Base-by-base conservation (phyloP, 1,284 basidiomycete genomes). In the Takashimella tepidaria region DNA sequence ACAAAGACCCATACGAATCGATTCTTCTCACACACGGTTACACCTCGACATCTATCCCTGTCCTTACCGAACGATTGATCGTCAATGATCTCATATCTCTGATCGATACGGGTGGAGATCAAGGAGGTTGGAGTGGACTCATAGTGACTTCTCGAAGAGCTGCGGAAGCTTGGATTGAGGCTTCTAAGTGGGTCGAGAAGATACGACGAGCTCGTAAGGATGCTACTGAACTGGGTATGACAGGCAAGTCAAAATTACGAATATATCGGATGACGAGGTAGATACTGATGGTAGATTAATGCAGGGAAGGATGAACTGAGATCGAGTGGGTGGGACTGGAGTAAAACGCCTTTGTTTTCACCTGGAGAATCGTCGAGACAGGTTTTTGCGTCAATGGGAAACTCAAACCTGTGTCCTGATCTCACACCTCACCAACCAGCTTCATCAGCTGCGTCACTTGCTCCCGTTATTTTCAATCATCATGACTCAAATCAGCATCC, bases 161-260 rank as follows among this genome's bases (percentile, higher is more conserved):
- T 10, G 70, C 60, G 1, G 66, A 69, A 40, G 66, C 60, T 8
- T 72, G 69, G 68, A 49, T 58, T 5, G 41, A 47, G 20, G 67
- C 67, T 11, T 57, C 49, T n/a, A n/a, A n/a, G n/a, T n/a, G n/a
- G n/a, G n/a, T n/a, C n/a, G n/a, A n/a, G n/a, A n/a, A n/a, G n/a
- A n/a, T n/a, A n/a, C n/a, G n/a, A n/a, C n/a, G n/a, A n/a, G n/a
- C n/a, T n/a, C n/a, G n/a, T n/a, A n/a, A n/a, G n/a, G n/a, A n/a
- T n/a, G n/a, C n/a, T n/a, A n/a, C n/a, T n/a, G n/a, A n/a, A n/a
- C n/a, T n/a, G n/a, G n/a, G n/a, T n/a, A n/a, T n/a, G n/a, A n/a
- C n/a, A n/a, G n/a, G n/a, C n/a, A n/a, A n/a, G 8, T 37, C 31
- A 37, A 37, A 37, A 8, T 37, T 37, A 8, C 31, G 16, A 37